Evolutionary conservation across 192 early-diverging fungal genomes (phyloP), one percentile per base, ranked within the genome.

Genomic region (Rhizophagus clarus): DNA sequence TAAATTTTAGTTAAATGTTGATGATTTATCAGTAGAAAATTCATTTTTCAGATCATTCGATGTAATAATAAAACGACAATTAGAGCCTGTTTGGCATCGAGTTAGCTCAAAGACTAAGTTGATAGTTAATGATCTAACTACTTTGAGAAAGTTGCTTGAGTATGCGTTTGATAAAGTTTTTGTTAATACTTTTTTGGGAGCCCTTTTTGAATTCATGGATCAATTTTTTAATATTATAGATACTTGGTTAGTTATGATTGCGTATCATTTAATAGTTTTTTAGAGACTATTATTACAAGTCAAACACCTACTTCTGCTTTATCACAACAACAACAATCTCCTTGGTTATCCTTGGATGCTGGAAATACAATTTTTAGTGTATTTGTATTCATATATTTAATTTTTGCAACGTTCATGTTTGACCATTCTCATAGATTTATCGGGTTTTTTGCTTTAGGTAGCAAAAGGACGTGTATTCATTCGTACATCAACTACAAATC

Each of bases 81-180:
- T 99, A 64, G 90, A 93, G 73, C 94, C 95, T 9, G 86, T 95
- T 51, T 98, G 96, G 97, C 96, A 98, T 84, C 83, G 90, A 22
- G 89, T 97, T 32, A 88, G 90, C 37, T 63, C 80, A 9, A 93
- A 92, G 51, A 91, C 92, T 3, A 95, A 95, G 75, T 87, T 92
- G 22, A 85, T 99, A 24, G 91, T 94, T 4, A 78, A 68, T 3
- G 97, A 99, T 81, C 62, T 99, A 37, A 88, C 88, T 24, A 87
- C 87, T 0, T 85, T 98, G 34, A 89, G 97, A 1, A 87, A 87
- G 8, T 82, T 99, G 22, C 80, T 96, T 15, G 83, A 83, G 88
- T 89, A 80, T 29, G 80, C 12, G 12, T 12, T 45, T 45, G 42
- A 12, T 45, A 12, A 2, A 45, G 11, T 45, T 45, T 45, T 74